phyloP scores from a whole-genome alignment of 2,329 filamentous ascomycete genomes.

The Ophiocordyceps polyrhachis-furcata region DNA sequence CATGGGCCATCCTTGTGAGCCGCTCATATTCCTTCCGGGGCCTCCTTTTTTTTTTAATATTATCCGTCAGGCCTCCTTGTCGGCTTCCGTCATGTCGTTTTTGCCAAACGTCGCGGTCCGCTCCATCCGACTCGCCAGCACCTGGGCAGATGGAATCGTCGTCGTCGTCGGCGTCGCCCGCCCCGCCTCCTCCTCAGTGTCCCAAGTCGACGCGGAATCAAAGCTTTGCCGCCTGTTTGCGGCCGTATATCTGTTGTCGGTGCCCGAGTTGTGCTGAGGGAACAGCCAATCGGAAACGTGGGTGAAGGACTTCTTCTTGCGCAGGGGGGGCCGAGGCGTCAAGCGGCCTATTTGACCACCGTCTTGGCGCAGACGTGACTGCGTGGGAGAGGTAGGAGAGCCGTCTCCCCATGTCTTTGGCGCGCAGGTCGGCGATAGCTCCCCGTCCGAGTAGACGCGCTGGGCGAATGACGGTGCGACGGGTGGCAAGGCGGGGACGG shows the following conservation, averaged over 20 bases:
- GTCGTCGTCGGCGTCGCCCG: slow-evolving; percentile 20
- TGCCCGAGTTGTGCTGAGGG: slow-evolving; percentile 18
- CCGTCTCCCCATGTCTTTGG: slow-evolving; percentile 6
- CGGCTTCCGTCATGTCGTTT: slow-evolving; percentile 2
- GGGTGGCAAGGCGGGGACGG: slow-evolving; percentile 37
- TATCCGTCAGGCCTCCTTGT: background rate
- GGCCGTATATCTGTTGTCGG: slow-evolving; percentile 28
- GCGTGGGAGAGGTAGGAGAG: background rate
- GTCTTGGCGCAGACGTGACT: slow-evolving; percentile 3
- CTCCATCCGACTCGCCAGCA: slow-evolving; percentile 22
- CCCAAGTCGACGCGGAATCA: slow-evolving; percentile 31
- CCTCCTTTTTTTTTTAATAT: background rate
- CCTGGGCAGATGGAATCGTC: slow-evolving; percentile 29
- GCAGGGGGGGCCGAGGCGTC: slow-evolving; percentile 37
- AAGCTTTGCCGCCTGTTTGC: slow-evolving; percentile 19
- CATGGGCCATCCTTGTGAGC: background rate
- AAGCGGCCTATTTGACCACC: slow-evolving; percentile 24
- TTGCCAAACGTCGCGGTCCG: slow-evolving; percentile 14
- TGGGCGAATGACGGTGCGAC: slow-evolving; percentile 38
- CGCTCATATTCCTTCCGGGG: background rate
- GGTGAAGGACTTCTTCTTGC: slow-evolving; percentile 50
- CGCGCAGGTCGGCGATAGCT: slow-evolving; percentile 15
- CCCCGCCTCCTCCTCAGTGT: slow-evolving; percentile 22
- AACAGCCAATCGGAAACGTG: slow-evolving; percentile 42
- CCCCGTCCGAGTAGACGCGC: slow-evolving; percentile 28